These are phyloP conservation scores for Fusarium veterinarium DNA, from an alignment of 2,329 filamentous ascomycete species.

Conservation along the genomic window DNA sequence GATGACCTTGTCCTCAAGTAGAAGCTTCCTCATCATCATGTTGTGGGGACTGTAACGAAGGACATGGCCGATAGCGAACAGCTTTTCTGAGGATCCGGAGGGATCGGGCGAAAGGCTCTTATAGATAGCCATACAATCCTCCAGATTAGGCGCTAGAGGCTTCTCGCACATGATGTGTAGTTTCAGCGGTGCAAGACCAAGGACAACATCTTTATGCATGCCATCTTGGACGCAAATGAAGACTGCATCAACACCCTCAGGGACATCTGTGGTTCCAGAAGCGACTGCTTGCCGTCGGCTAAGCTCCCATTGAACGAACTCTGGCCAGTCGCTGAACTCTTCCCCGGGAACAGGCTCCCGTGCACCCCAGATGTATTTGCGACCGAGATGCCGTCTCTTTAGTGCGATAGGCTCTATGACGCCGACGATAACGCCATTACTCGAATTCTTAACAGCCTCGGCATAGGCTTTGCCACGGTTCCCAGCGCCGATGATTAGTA, in stretches of 20 bases:
- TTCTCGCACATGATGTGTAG: background rate
- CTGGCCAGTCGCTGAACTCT: background rate
- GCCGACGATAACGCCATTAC: background rate
- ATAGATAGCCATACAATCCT: background rate
- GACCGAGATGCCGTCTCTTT: background rate
- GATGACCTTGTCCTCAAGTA: background rate
- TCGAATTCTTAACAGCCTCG: background rate
- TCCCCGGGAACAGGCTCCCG: background rate
- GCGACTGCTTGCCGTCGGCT: background rate
- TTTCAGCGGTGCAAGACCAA: background rate
- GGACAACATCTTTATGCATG: background rate
- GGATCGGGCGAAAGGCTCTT: background rate
- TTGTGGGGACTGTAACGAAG: conserved; percentile 1
- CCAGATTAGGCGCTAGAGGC: background rate
- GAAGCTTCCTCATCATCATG: background rate
- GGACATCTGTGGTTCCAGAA: background rate
- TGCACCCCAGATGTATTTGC: background rate
- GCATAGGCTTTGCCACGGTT: background rate
- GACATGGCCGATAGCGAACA: background rate
- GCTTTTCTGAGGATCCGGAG: background rate
- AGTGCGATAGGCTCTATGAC: background rate
- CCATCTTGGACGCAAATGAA: background rate
- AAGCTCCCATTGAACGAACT: background rate
- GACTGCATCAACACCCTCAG: background rate
- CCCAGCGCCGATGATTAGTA: background rate